Evolutionary conservation across 1,284 basidiomycete species (phyloP).

Genomic region (Ustilago xerochloae): DNA sequence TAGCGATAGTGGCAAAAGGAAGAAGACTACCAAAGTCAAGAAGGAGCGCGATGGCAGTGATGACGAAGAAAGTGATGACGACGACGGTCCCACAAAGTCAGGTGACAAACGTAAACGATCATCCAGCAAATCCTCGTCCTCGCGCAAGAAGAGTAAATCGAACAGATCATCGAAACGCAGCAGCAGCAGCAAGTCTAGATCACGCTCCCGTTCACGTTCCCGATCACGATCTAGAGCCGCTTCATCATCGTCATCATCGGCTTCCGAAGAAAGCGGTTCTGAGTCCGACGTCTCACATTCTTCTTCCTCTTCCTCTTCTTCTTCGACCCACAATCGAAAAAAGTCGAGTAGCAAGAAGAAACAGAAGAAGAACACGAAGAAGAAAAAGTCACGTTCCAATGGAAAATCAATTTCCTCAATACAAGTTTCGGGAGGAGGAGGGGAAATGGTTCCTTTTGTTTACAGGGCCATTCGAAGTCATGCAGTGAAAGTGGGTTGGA

Average conservation of each 20-base stretch:
- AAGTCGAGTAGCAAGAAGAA: constrained; percentile 25
- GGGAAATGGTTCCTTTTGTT: constrained; percentile 45
- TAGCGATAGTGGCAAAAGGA: constrained; percentile 13
- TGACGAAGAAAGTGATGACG: constrained; percentile 14
- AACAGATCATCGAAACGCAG: constrained; percentile 21
- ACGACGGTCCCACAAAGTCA: constrained; percentile 7
- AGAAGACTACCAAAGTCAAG: constrained; percentile 29
- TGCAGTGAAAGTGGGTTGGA: constrained; percentile 52
- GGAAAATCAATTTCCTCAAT: constrained; percentile 17
- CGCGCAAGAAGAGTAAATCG: constrained; percentile 44
- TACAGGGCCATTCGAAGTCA: constrained; percentile 54
- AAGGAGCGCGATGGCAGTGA: constrained; percentile 30
- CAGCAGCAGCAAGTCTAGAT: constrained; percentile 15
- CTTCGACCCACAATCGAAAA: constrained; percentile 23
- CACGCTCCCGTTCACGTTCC: constrained; percentile 22
- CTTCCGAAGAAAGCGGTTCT: constrained; percentile 22
- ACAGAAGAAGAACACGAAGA: constrained; percentile 15
- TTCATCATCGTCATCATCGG: constrained; percentile 22
- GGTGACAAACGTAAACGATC: constrained; percentile 46
- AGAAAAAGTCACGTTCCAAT: constrained; percentile 32
- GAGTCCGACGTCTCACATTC: constrained; percentile 23
- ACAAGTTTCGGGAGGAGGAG: constrained; percentile 1
- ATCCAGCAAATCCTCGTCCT: constrained; percentile 25
- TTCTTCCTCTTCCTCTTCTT: constrained; percentile 17
- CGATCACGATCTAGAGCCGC: constrained; percentile 26